These are phyloP conservation scores for Chaetomium olivaceum DNA, from an alignment of 2,329 filamentous ascomycete genomes.

Conservation along the genomic window DNA sequence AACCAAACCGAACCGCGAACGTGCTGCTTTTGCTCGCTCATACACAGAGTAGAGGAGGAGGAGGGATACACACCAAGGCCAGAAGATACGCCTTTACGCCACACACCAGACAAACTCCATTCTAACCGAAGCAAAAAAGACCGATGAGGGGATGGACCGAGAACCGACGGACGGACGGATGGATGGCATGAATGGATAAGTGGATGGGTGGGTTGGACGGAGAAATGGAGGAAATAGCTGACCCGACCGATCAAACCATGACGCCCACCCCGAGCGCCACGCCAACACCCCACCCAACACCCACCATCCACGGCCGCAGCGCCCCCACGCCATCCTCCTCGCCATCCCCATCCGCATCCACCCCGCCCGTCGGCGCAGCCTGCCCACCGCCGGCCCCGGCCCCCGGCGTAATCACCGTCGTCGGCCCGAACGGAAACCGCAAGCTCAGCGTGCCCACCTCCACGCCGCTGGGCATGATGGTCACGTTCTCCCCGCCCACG, in stretches of 20 bases:
- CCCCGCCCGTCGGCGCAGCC: slow-evolving; percentile 5
- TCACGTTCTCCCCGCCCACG: slow-evolving; percentile 53
- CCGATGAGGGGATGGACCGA: background rate
- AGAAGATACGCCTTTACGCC: slow-evolving; percentile 5
- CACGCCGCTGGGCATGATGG: slow-evolving; percentile 53
- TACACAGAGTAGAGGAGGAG: background rate
- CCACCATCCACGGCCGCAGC: slow-evolving; percentile 17
- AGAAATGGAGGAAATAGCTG: no score
- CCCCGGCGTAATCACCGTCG: slow-evolving; percentile 43
- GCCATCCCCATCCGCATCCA: slow-evolving; percentile 8
- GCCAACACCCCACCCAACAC: slow-evolving; percentile 12
- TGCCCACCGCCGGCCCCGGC: slow-evolving; percentile 10
- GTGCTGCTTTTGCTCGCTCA: background rate
- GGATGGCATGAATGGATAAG: no score
- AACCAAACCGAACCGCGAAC: background rate
- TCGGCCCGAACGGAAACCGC: slow-evolving; percentile 48
- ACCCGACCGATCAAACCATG: background rate
- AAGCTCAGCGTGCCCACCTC: slow-evolving; percentile 47
- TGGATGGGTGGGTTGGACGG: no score
- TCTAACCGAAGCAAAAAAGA: background rate
- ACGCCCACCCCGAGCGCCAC: slow-evolving; percentile 14
- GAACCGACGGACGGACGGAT: background rate
- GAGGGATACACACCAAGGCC: background rate
- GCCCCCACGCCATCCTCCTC: slow-evolving; percentile 24
- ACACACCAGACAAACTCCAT: background rate